Conservation (phyloP, 805 yeast genomes). For the Zygoascus biomembranicola region DNA sequence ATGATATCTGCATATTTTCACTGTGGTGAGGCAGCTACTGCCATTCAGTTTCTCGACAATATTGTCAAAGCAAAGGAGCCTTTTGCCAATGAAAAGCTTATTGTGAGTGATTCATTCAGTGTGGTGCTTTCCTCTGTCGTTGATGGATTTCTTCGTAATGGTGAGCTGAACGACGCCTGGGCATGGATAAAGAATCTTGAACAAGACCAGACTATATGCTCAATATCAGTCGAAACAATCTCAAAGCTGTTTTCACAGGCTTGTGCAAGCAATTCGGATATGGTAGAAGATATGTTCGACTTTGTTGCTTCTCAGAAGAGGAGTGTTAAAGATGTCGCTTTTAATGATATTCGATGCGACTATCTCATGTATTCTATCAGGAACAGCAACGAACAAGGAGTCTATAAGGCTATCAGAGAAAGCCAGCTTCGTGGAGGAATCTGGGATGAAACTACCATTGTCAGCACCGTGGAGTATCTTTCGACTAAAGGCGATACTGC, state of each 20-base stretch:
- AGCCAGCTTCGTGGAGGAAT: conserved; percentile 19
- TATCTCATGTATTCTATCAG: conserved; percentile 17
- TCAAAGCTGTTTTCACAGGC: conserved; percentile 17
- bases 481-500: conserved; percentile 10
- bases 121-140: conserved; percentile 12
- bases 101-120: conserved; percentile 1
- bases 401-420: conserved; percentile 26
- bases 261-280: conserved; percentile 15
- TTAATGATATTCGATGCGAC: conserved; percentile 21
- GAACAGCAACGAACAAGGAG: conserved; percentile 9
- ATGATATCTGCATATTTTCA: conserved; percentile 22
- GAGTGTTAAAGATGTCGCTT: not conserved
- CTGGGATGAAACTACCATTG: conserved; percentile 26
- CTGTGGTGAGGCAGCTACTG: conserved; percentile 18
- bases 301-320: conserved; percentile 16
- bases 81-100: not conserved
- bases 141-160: conserved; percentile 18
- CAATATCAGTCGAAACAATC: conserved; percentile 12
- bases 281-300: conserved; percentile 24
- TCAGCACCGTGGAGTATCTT: conserved; percentile 14
- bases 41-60: conserved; percentile 21
- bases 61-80: conserved; percentile 11
- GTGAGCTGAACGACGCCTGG: conserved; percentile 23
- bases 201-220: conserved; percentile 10
- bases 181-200: conserved; percentile 21